phyloP scores from a whole-genome alignment of 1,139 yeast species.

The Candida glucosophila region DNA sequence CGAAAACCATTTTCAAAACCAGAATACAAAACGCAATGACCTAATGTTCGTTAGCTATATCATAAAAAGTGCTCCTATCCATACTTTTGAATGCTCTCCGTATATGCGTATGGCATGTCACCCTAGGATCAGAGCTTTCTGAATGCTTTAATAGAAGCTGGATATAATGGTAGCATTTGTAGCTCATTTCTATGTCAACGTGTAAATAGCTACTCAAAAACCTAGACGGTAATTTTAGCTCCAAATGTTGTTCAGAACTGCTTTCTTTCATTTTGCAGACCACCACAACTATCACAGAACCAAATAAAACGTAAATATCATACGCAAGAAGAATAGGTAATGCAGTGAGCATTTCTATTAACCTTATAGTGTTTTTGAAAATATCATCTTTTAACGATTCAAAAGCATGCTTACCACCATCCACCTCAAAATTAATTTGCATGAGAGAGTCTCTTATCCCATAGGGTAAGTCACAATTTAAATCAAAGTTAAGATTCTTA shows the following conservation, averaged over 20 bases:
- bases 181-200: conserved; percentile 12
- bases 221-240: conserved; percentile 15
- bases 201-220: conserved; percentile 1
- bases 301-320: conserved; percentile 27
- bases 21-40: not conserved
- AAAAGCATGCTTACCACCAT: conserved; percentile 1
- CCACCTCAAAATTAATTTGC: conserved; percentile 1
- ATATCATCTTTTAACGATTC: conserved; percentile 15
- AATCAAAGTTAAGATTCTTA: conserved; percentile 32
- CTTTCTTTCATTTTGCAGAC: conserved; percentile 21
- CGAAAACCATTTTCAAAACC: conserved; percentile 20
- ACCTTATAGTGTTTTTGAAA: conserved; percentile 24
- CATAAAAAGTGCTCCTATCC: conserved; percentile 10
- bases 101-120: conserved; percentile 27
- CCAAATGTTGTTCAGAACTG: conserved; percentile 9
- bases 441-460: conserved; percentile 20
- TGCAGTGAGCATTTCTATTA: conserved; percentile 33
- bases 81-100: conserved; percentile 15
- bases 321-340: conserved; percentile 31
- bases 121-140: conserved; percentile 19
- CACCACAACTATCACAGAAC: conserved; percentile 22
- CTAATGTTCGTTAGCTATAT: conserved; percentile 7
- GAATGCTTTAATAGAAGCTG: conserved; percentile 18
- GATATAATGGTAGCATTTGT: conserved; percentile 27
- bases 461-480: conserved; percentile 33